Evolutionary conservation across 192 early-diverging fungal species (phyloP).

Genomic region (Linnemannia schmuckeri): DNA sequence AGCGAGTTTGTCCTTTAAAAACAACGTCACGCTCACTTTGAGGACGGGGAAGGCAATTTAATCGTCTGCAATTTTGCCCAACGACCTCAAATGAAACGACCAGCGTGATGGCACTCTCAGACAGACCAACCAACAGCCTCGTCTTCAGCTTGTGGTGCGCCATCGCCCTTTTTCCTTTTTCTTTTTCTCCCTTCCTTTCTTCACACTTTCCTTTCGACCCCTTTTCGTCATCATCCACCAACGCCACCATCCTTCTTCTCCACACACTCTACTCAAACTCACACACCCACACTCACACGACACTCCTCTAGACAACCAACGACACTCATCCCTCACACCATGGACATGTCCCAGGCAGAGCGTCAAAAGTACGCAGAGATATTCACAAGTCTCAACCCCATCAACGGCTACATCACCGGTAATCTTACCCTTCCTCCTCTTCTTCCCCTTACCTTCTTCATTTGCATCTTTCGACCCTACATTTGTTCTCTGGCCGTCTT

Average conservation of each 20-base stretch:
- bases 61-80: neutral
- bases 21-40: slow-evolving; percentile 20
- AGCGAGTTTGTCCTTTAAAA: slow-evolving; percentile 3
- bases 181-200: neutral
- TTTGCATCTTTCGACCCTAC: too few relatives aligned
- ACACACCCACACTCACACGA: neutral
- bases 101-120: neutral
- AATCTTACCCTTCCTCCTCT: neutral
- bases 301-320: neutral
- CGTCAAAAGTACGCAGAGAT: slow-evolving; percentile 67
- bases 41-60: neutral
- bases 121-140: neutral
- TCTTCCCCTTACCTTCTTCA: neutral
- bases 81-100: neutral
- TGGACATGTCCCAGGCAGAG: slow-evolving; percentile 63
- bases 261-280: neutral
- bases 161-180: neutral
- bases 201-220: neutral
- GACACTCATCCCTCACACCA: slow-evolving; percentile 14
- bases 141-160: neutral
- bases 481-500: neutral
- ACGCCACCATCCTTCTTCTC: neutral
- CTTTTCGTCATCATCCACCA: neutral
- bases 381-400: slow-evolving; percentile 63
- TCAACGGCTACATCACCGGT: slow-evolving; percentile 69